phyloP scores from a whole-genome alignment of 2,329 filamentous ascomycete genomes.

The Claviceps pusilla region DNA sequence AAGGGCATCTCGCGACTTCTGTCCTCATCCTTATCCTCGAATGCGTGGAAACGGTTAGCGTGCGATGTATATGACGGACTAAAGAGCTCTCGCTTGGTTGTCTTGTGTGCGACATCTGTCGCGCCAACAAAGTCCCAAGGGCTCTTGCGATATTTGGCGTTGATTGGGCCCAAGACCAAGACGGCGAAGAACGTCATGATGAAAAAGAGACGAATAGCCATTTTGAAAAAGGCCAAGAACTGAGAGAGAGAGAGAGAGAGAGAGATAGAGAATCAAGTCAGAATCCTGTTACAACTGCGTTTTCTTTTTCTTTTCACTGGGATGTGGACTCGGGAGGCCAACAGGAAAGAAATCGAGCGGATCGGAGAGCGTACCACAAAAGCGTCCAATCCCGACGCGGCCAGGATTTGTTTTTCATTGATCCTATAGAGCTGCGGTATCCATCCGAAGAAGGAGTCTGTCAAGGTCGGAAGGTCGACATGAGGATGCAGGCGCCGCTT shows the following conservation, averaged over 20 bases:
- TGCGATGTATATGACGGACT: conserved; percentile 4
- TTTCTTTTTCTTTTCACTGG: too few species aligned
- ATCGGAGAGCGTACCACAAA: conserved; percentile 52
- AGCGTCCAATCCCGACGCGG: conserved; percentile 83
- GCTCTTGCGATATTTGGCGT: conserved; percentile 41
- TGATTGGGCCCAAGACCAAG: conserved; percentile 71
- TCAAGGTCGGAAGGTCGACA: conserved; percentile 57
- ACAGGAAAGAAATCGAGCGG: too few species aligned
- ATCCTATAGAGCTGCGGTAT: conserved; percentile 74
- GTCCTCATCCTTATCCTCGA: conserved; percentile 20
- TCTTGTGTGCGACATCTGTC: background rate
- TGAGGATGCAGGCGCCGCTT: conserved; percentile 54
- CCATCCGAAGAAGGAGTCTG: conserved; percentile 82
- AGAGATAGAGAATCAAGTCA: conserved; percentile 5
- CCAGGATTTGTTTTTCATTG: conserved; percentile 75
- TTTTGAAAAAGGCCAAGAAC: conserved; percentile 91
- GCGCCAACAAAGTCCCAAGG: conserved; percentile 1
- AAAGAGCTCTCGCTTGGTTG: conserved; percentile 4
- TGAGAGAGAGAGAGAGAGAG: conserved; percentile 5
- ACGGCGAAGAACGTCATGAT: conserved; percentile 70
- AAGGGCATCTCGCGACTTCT: conserved; percentile 32
- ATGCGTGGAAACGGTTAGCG: conserved; percentile 5
- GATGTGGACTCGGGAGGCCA: background rate
- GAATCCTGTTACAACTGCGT: background rate
- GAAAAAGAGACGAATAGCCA: conserved; percentile 72